Conservation (phyloP, 2,329 filamentous ascomycete species). For the Paraphoma sp. region DNA sequence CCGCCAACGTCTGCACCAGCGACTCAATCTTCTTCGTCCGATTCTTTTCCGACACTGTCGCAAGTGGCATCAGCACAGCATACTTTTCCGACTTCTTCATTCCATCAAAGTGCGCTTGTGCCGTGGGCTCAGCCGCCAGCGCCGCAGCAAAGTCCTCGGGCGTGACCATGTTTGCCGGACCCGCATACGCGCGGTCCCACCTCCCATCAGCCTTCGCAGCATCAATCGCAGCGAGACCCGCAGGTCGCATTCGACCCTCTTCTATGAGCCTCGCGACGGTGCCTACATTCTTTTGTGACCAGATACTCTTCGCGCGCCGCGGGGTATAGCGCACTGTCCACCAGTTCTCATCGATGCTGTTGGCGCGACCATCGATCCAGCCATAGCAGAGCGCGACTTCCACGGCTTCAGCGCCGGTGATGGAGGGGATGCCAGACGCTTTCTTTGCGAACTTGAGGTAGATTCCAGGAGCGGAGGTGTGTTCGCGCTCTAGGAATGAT, state of each 20-base stretch:
- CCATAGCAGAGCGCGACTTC: slow-evolving; percentile 66
- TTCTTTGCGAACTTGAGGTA: slow-evolving; percentile 62
- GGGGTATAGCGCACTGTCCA: slow-evolving; percentile 67
- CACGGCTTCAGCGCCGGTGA: slow-evolving; percentile 59
- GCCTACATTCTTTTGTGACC: slow-evolving; percentile 66
- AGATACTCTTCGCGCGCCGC: slow-evolving; percentile 61
- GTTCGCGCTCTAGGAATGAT: slow-evolving; percentile 45
- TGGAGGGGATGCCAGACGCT: slow-evolving; percentile 49
- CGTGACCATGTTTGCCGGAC: slow-evolving; percentile 54
- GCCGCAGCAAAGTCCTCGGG: slow-evolving; percentile 59
- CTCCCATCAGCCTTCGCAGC: slow-evolving; percentile 64
- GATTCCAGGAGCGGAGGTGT: slow-evolving; percentile 47
- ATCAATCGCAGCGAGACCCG: slow-evolving; percentile 60
- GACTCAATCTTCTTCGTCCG: slow-evolving; percentile 50
- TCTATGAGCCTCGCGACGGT: slow-evolving; percentile 56
- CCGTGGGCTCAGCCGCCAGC: slow-evolving; percentile 46
- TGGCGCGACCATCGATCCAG: slow-evolving; percentile 68
- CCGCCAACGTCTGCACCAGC: slow-evolving; percentile 42
- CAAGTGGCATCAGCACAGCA: slow-evolving; percentile 54
- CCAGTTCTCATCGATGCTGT: slow-evolving; percentile 53
- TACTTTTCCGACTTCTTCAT: slow-evolving; percentile 57
- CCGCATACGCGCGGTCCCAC: slow-evolving; percentile 65
- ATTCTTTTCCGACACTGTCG: slow-evolving; percentile 47
- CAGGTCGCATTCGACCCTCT: slow-evolving; percentile 57
- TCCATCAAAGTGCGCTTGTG: slow-evolving; percentile 50